Evolutionary conservation across 2,329 filamentous ascomycete genomes (phyloP).

Genomic region (Thielaviopsis punctulata): DNA sequence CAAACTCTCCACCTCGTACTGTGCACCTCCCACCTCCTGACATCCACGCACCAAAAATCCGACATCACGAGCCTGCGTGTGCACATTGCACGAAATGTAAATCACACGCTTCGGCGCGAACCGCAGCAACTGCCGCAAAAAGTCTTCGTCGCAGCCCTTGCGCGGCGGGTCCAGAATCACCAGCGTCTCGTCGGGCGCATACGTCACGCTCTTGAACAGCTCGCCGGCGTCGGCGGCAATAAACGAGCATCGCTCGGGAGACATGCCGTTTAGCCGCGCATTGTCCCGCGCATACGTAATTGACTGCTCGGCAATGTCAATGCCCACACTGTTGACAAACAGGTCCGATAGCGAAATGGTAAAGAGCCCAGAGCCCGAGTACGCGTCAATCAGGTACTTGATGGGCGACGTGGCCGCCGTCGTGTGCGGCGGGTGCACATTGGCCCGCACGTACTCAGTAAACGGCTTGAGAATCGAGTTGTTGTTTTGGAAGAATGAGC

Average conservation of each 20-base stretch:
- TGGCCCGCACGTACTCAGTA: slow-evolving; percentile 69
- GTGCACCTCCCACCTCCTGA: slow-evolving; percentile 19
- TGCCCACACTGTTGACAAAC: slow-evolving; percentile 72
- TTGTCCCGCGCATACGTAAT: slow-evolving; percentile 69
- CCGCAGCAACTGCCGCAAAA: slow-evolving; percentile 60
- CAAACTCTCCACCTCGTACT: slow-evolving; percentile 79
- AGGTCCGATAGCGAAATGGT: slow-evolving; percentile 78
- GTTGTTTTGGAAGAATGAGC: slow-evolving; percentile 98
- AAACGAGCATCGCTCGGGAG: slow-evolving; percentile 55
- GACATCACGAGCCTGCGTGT: slow-evolving; percentile 88
- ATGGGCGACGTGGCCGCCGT: slow-evolving; percentile 27
- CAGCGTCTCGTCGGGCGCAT: slow-evolving; percentile 57
- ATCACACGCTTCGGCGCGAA: slow-evolving; percentile 68
- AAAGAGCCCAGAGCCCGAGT: slow-evolving; percentile 94
- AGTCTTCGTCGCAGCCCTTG: slow-evolving; percentile 80
- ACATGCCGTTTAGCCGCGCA: slow-evolving; percentile 57
- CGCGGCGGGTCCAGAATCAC: slow-evolving; percentile 95
- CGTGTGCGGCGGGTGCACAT: slow-evolving; percentile 43
- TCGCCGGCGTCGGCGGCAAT: slow-evolving; percentile 73
- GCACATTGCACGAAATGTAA: slow-evolving; percentile 95
- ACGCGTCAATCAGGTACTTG: slow-evolving; percentile 88
- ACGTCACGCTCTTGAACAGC: slow-evolving; percentile 46
- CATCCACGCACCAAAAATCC: slow-evolving; percentile 65
- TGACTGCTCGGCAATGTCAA: slow-evolving; percentile 69
- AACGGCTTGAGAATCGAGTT: slow-evolving; percentile 86